These are phyloP conservation scores for Dendrobium chrysotoxum DNA, from an alignment of 106 monocot genomes.

Conservation along the genomic window DNA sequence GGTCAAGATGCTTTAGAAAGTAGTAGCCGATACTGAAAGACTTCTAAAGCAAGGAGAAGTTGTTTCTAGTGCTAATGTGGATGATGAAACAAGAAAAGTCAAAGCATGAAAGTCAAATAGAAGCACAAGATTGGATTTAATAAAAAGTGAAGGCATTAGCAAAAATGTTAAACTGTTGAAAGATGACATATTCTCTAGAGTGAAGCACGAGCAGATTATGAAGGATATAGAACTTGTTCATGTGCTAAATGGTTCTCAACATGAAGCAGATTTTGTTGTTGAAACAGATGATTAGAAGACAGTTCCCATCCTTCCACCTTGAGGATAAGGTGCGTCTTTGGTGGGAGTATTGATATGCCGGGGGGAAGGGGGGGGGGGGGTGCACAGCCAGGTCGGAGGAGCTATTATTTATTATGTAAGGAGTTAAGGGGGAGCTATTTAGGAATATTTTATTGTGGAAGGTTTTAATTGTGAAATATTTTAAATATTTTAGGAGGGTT, in stretches of 20 bases:
- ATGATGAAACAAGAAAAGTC: slow-evolving; percentile 23
- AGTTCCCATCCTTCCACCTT: no score
- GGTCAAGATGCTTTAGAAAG: slow-evolving; percentile 49
- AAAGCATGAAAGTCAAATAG: slow-evolving; percentile 16
- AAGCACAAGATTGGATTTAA: neutral
- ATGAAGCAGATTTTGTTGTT: neutral
- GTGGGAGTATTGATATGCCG: no score
- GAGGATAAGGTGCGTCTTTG: no score
- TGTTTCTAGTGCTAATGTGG: slow-evolving; percentile 19
- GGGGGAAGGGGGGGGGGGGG: no score
- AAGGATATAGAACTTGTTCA: slow-evolving; percentile 83
- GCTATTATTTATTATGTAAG: no score
- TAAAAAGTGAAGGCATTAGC: neutral
- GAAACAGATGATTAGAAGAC: slow-evolving; percentile 23
- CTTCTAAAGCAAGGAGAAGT: no score
- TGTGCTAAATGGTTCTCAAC: slow-evolving; percentile 14
- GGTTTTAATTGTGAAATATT: no score
- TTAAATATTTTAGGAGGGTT: no score
- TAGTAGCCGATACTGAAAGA: slow-evolving; percentile 19
- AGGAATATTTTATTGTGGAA: no score
- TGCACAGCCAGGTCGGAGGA: no score
- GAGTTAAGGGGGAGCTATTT: no score
- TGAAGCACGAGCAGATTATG: slow-evolving; percentile 31
- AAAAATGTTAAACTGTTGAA: neutral
- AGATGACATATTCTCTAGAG: slow-evolving; percentile 13